These are phyloP conservation scores for Gastrolobium bilobum DNA, from an alignment of 306 rosid species.

Conservation along the genomic window DNA sequence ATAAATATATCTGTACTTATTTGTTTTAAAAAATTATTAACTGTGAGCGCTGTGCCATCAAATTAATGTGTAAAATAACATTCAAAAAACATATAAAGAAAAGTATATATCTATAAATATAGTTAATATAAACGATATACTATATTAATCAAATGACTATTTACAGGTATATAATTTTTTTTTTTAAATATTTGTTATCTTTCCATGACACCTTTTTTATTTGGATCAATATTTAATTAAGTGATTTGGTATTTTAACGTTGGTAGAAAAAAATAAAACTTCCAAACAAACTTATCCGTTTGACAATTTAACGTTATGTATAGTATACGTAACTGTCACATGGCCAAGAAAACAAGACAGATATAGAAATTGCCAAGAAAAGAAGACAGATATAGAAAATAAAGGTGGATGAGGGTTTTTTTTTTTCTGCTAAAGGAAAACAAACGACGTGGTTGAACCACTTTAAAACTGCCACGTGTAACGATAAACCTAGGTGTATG, in stretches of 20 bases:
- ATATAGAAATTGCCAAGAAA: not conserved
- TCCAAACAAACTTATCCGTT: not conserved
- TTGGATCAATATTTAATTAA: not conserved
- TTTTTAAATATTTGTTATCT: no score
- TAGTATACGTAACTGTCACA: not conserved
- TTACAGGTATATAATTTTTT: no score
- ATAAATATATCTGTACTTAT: no score
- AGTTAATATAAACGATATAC: no score
- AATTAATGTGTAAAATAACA: no score
- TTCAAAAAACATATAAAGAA: no score
- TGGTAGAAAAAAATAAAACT: no score
- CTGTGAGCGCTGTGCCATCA: no score
- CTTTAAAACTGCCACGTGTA: constrained; percentile 11
- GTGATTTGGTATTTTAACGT: not conserved
- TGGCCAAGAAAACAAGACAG: not conserved
- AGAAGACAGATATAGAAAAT: not conserved
- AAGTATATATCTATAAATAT: no score
- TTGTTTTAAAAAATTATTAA: no score
- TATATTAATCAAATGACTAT: no score
- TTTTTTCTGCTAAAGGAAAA: not conserved
- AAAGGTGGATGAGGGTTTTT: not conserved
- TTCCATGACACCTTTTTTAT: not conserved
- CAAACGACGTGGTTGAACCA: constrained; percentile 20
- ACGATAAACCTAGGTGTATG: not conserved
- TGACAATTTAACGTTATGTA: not conserved